Evolutionary conservation across 176 grass and related monocot genomes (phyloP).

Genomic region (Zea luxurians): DNA sequence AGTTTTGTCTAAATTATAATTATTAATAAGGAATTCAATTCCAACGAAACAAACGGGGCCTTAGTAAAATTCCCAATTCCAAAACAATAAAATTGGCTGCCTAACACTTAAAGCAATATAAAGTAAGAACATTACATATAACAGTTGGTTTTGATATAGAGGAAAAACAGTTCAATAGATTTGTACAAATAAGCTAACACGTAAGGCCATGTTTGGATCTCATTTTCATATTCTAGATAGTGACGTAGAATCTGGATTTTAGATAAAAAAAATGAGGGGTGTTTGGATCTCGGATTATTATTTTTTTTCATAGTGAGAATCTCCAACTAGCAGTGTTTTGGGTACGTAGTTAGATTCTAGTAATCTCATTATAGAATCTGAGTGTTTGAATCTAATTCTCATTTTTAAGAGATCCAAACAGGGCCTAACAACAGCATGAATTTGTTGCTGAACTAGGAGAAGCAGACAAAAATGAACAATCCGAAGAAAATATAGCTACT

Average conservation of each 20-base stretch:
- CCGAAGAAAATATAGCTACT: conserved; percentile 3
- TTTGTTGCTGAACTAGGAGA: not conserved
- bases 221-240: not conserved
- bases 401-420: not conserved
- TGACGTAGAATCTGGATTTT: not conserved
- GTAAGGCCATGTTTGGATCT: not conserved
- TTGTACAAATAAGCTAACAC: not conserved
- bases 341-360: not conserved
- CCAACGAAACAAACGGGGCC: too few relatives aligned
- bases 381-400: not conserved
- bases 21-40: too few relatives aligned
- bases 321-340: not conserved
- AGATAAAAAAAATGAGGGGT: not conserved
- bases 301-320: not conserved
- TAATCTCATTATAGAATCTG: not conserved
- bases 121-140: conserved; percentile 3
- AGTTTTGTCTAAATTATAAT: too few relatives aligned
- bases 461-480: not conserved
- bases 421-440: not conserved
- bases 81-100: conserved; percentile 11
- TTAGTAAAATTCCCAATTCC: conserved; percentile 5
- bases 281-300: not conserved
- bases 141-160: conserved; percentile 6
- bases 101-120: conserved; percentile 1
- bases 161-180: not conserved